Evolutionary conservation across 1,284 basidiomycete species (phyloP), one percentile per base, ranked within the genome.

Genomic region (Cryptococcus sp.): DNA sequence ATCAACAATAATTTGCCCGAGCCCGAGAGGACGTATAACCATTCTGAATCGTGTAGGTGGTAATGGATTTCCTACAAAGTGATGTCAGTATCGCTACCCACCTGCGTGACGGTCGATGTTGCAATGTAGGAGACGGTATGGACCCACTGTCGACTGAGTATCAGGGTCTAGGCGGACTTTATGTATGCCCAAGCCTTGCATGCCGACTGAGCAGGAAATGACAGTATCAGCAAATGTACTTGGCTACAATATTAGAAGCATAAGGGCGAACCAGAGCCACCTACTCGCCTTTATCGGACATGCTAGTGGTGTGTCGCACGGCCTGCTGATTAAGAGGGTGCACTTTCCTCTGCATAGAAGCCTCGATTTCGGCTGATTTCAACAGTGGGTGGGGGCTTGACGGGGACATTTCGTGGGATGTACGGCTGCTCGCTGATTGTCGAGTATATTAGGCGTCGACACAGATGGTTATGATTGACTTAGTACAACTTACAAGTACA

Each of bases 11-110:
- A 57, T 3, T n/a, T 45, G 23, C 53, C 66, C 11, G 50, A 31
- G 38, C 68, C 68, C 5, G 46, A 40, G 25, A 66, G 54, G 6
- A 71, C 57, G 61, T 71, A 71, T n/a, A 70, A 25, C 69, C 69
- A 70, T 53, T 70, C 69, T 0, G 60, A 48, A n/a, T 61, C 57
- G 50, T 47, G 19, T n/a, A 61, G 44, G 58, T 70, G 69, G 51
- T 68, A 64, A 51, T 70, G 69, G 40, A 68, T 61, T 16, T 59
- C 54, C 64, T 67, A 39, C 25, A 11, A 11, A 45, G 6, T 17
- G 44, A 3, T 15, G 50, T 50, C 38, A 39, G 49, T 13, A 20
- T 38, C 4, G 7, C 19, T 39, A 19, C 10, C 4, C 31, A 17
- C 17, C 31, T 15, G 11, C 20, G 35, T 22, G 19, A 41, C 13